Percentiles rank a stretch among this genome's conserved stretches.
These are phyloP conservation scores for Micromonas commoda DNA, from an alignment of 139 green algal genomes.

Conservation along the genomic window DNA sequence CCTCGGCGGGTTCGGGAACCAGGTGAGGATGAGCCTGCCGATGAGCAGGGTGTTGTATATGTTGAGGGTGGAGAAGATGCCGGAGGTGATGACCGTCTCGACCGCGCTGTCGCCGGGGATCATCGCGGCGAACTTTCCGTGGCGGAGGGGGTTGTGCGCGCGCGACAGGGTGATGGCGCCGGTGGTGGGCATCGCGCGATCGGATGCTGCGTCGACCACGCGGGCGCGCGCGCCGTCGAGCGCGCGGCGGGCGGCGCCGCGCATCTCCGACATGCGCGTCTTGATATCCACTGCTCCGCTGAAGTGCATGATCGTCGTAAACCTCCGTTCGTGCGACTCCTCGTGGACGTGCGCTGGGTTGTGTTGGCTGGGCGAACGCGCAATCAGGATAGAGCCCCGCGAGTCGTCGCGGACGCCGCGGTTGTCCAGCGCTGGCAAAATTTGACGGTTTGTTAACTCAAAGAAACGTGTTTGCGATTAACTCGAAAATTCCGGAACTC, in stretches of 20 bases:
- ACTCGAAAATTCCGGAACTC: too few species aligned
- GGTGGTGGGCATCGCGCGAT: background rate
- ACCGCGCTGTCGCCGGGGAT: conserved; percentile 84
- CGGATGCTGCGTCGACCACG: background rate
- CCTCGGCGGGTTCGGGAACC: conserved; percentile 85
- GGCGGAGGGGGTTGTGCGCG: background rate
- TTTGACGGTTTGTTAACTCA: too few species aligned
- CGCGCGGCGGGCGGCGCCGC: too few species aligned
- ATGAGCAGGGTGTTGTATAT: conserved; percentile 96
- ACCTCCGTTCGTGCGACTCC: too few species aligned
- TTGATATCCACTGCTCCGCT: too few species aligned
- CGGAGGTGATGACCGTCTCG: conserved; percentile 80
- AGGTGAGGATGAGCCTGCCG: conserved; percentile 86
- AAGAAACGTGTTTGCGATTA: too few species aligned
- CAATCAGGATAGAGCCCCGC: too few species aligned
- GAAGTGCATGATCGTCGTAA: too few species aligned
- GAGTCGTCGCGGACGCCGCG: too few species aligned
- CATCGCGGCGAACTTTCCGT: conserved; percentile 62
- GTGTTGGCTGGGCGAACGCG: too few species aligned
- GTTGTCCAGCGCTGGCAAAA: too few species aligned
- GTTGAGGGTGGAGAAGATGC: conserved; percentile 59
- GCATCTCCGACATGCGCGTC: background rate
- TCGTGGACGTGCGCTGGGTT: too few species aligned
- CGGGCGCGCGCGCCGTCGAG: background rate
- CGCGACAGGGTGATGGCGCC: background rate